These are phyloP conservation scores for Strigomonas oncopelti DNA, from an alignment of 208 protist species.

Conservation along the genomic window DNA sequence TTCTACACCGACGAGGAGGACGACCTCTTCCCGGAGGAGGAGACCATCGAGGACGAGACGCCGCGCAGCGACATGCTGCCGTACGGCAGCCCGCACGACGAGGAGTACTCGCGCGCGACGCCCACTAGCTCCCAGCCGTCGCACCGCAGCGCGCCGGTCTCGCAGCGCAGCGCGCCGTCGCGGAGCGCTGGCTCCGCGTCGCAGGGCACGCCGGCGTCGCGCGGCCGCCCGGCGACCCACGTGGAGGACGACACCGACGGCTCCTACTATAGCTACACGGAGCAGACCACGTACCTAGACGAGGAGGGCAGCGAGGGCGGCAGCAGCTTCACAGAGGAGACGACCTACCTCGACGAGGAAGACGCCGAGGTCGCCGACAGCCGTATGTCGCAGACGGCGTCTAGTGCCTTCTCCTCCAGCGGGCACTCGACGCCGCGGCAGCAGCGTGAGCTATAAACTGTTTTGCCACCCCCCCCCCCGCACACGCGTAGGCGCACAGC, in stretches of 20 bases:
- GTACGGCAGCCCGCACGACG: constrained; percentile 18
- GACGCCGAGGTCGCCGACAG: constrained; percentile 16
- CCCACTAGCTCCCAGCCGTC: constrained; percentile 8
- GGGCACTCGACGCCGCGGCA: no score
- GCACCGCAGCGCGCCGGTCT: background rate
- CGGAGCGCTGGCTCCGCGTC: background rate
- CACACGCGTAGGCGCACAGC: no score
- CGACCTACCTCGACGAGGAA: constrained; percentile 44
- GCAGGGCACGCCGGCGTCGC: background rate
- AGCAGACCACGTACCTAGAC: background rate
- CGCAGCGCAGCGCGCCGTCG: constrained; percentile 10
- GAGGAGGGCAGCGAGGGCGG: constrained; percentile 9
- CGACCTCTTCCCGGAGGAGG: constrained; percentile 30
- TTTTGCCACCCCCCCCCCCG: no score
- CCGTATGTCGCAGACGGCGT: background rate
- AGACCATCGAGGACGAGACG: constrained; percentile 19
- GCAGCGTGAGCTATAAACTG: no score
- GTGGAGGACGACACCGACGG: background rate
- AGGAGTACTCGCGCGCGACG: constrained; percentile 3
- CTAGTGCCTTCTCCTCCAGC: constrained; percentile 16
- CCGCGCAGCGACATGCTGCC: constrained; percentile 11
- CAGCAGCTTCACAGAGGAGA: constrained; percentile 39
- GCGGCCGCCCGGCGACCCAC: background rate
- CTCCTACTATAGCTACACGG: background rate
- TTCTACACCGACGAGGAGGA: constrained; percentile 60